These are phyloP conservation scores for Tylopilus subfusipes DNA, from an alignment of 768 basidiomycete species.

Conservation along the genomic window DNA sequence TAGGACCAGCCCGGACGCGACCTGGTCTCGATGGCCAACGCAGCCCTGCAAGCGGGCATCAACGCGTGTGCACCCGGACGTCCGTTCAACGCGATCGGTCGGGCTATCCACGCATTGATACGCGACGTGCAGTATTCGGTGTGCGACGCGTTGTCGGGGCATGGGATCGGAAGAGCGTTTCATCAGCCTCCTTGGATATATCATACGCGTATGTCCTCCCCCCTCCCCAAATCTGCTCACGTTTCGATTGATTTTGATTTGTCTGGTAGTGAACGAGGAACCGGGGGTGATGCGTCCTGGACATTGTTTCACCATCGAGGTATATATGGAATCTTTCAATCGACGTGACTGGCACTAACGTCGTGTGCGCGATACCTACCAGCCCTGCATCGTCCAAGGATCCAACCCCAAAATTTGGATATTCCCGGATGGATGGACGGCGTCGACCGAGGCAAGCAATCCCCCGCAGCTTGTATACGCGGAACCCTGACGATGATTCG, in stretches of 20 bases:
- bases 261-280: conserved; percentile 69
- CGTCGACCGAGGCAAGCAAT: conserved; percentile 70
- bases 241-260: neutral
- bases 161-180: conserved; percentile 82
- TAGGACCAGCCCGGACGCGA: conserved; percentile 71
- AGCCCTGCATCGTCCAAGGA: conserved; percentile 82
- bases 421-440: conserved; percentile 92
- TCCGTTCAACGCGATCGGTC: conserved; percentile 68
- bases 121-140: conserved; percentile 47
- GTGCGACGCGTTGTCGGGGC: conserved; percentile 73
- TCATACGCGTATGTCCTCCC: conserved; percentile 55
- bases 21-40: conserved; percentile 58
- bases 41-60: conserved; percentile 71
- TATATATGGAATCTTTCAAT: conserved; percentile 27
- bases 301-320: conserved; percentile 93
- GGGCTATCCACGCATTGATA: conserved; percentile 57
- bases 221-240: neutral
- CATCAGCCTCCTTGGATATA: conserved; percentile 82
- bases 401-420: conserved; percentile 63
- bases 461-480: neutral
- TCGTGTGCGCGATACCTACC: neutral
- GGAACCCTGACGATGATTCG: neutral
- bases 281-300: conserved; percentile 80
- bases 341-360: neutral
- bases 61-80: conserved; percentile 66